These are phyloP conservation scores for Primulina eburnea DNA, from an alignment of 257 asterid genomes.

Conservation along the genomic window DNA sequence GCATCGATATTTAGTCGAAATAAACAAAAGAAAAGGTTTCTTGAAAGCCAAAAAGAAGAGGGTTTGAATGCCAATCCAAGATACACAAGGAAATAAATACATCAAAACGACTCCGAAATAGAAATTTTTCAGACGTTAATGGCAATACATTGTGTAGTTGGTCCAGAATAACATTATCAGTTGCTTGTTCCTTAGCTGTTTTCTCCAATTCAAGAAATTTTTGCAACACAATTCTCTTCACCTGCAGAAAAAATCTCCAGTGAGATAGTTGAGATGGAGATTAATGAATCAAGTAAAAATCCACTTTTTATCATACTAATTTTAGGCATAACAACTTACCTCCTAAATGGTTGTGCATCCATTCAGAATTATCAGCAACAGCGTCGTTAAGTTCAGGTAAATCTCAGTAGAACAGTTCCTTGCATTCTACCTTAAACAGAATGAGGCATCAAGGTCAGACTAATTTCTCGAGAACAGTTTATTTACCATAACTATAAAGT, in stretches of 20 bases:
- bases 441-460: background rate
- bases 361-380: conserved; percentile 69
- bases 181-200: conserved; percentile 93
- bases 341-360: conserved; percentile 77
- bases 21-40: conserved; percentile 1
- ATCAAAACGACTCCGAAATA: background rate
- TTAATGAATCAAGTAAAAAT: background rate
- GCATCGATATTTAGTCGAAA: background rate
- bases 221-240: conserved; percentile 59
- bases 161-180: conserved; percentile 93
- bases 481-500: background rate
- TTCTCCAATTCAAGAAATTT: conserved; percentile 79
- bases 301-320: background rate
- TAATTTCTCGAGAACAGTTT: background rate
- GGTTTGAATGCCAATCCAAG: background rate
- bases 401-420: conserved; percentile 54
- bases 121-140: background rate
- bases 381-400: conserved; percentile 62
- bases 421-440: conserved; percentile 67
- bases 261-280: conserved; percentile 8
- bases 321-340: conserved; percentile 40
- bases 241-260: conserved; percentile 47
- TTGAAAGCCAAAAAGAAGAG: background rate
- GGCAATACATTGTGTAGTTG: conserved; percentile 63
- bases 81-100: background rate